These are phyloP conservation scores for Dalbergia cultrata DNA, from an alignment of 306 rosid genomes.

Conservation along the genomic window DNA sequence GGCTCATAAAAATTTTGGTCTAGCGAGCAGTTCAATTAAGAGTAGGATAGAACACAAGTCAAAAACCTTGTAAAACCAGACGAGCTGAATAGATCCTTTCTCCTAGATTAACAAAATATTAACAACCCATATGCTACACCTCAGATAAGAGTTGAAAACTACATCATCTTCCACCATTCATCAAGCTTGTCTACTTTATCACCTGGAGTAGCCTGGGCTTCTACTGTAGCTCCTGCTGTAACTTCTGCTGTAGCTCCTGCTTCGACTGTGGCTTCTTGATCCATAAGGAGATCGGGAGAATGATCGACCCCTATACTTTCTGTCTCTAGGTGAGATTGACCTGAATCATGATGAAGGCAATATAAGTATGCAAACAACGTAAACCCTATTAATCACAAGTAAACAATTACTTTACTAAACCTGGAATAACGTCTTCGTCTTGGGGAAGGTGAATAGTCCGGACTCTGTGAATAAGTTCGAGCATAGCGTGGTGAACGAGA, in stretches of 20 bases:
- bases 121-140: slow-evolving; percentile 24
- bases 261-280: slow-evolving; percentile 58
- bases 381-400: not conserved
- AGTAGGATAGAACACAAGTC: not conserved
- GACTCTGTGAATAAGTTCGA: slow-evolving; percentile 60
- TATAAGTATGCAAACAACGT: not conserved
- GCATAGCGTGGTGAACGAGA: slow-evolving; percentile 62
- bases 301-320: slow-evolving; percentile 57
- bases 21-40: not conserved
- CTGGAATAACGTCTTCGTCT: slow-evolving; percentile 60
- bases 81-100: not conserved
- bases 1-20: not conserved
- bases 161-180: slow-evolving; percentile 20
- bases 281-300: slow-evolving; percentile 70
- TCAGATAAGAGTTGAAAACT: slow-evolving; percentile 4
- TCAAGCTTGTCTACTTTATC: slow-evolving; percentile 37
- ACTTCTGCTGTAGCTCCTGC: slow-evolving; percentile 62
- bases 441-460: slow-evolving; percentile 64
- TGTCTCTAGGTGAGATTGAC: slow-evolving; percentile 73
- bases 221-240: slow-evolving; percentile 63
- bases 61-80: not conserved
- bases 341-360: slow-evolving; percentile 39
- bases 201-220: slow-evolving; percentile 64
- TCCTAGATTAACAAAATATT: slow-evolving; percentile 30
- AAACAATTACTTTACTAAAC: slow-evolving; percentile 34